Base-by-base conservation (phyloP, 2,329 filamentous ascomycete species). In the Cladosporium austrohemisphaericum region DNA sequence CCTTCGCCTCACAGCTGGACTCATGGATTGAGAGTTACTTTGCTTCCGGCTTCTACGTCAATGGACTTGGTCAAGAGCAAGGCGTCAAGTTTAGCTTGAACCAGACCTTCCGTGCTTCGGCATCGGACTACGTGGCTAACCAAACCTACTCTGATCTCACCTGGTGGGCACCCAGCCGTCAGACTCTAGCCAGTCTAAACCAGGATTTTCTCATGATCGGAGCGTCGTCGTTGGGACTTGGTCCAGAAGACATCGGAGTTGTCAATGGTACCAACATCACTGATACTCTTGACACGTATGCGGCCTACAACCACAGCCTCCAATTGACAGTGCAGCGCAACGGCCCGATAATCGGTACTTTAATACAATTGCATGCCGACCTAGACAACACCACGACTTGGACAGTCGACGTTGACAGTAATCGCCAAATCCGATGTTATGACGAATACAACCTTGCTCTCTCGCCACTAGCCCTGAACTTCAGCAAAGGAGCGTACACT, bases 81-180 rank as follows among this genome's bases (percentile, higher is more conserved):
- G 5, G 9, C 19, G 33, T 47, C 6, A 28, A 14, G 2, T 47
- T 47, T 8, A n/a, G 13, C 4, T 9, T 47, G 18, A 47, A 47
- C 16, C 5, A 52, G 14, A 35, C 43, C n/a, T 54, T 41, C 28
- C 49, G 18, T 11, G 43, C 38, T 7, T 45, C 51, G 16, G n/a
- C 28, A 2, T 23, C 38, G 7, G n/a, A 33, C 7, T 32, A 33
- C 18, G 23, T 28, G 8, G 44, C 25, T n/a, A 29, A 36, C 16
- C 35, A 43, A 19, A 19, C 38, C 3, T 28, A 29, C 22, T 22
- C 22, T 20, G 26, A 33, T 8, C 6, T 50, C 6, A 44, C 37
- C 7, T 48, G 48, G 49, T 64, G 59, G 60, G 36, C 50, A 4
- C 55, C 61, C 1, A 58, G 37, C 36, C 57, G 59, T 8, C 58